phyloP scores from a whole-genome alignment of 331 rosid genomes.

The Malus hybrid region DNA sequence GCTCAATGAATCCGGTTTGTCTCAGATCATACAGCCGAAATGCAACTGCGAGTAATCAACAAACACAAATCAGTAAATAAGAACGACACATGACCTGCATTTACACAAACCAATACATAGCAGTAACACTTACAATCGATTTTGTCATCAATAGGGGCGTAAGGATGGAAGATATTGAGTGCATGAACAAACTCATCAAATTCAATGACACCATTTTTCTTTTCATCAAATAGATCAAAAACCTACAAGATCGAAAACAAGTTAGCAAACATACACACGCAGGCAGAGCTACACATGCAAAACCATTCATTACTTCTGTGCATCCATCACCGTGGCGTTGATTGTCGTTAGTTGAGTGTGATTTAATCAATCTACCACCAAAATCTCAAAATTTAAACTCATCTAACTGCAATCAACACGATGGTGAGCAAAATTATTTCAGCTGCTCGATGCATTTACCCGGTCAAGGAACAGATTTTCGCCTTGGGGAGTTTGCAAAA shows the following conservation, averaged over 20 bases:
- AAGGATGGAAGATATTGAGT: constrained; percentile 68
- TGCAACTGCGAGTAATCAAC: constrained; percentile 46
- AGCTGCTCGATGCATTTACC: constrained; percentile 26
- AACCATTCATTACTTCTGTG: too few species aligned
- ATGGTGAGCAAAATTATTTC: too few species aligned
- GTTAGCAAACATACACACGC: too few species aligned
- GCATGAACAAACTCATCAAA: constrained; percentile 74
- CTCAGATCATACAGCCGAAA: constrained; percentile 78
- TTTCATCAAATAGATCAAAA: constrained; percentile 73
- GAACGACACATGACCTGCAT: constrained; percentile 4
- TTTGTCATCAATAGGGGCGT: constrained; percentile 60
- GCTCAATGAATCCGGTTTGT: constrained; percentile 74
- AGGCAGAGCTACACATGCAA: too few species aligned
- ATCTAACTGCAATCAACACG: too few species aligned
- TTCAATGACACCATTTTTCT: constrained; percentile 70
- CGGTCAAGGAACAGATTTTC: constrained; percentile 70
- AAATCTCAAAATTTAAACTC: too few species aligned
- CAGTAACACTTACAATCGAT: constrained; percentile 55
- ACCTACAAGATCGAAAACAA: constrained; percentile 33
- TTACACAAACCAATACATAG: not conserved
- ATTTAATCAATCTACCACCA: too few species aligned
- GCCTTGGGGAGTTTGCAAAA: constrained; percentile 38
- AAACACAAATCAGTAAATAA: not conserved
- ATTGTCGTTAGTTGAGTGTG: too few species aligned
- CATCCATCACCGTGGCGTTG: too few species aligned